Percentiles rank a stretch among this genome's conserved stretches.
Conservation (phyloP, 345 rosid species). For the Salix brachista region DNA sequence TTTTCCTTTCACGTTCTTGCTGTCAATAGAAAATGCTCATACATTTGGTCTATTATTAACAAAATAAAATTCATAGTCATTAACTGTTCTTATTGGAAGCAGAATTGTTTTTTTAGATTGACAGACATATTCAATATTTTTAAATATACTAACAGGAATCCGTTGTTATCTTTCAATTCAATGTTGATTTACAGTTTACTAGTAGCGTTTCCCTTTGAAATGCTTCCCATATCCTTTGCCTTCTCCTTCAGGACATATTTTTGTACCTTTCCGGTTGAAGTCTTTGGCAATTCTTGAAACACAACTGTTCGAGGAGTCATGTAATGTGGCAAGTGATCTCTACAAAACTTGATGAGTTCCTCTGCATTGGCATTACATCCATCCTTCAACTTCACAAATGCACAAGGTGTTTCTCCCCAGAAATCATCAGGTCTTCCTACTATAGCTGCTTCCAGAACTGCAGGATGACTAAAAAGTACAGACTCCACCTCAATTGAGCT, state of each 20-base stretch:
- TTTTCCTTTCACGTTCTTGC: too few species aligned
- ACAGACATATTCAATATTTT: background rate
- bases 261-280: slow-evolving; percentile 33
- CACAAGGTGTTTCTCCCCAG: slow-evolving; percentile 45
- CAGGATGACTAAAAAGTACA: slow-evolving; percentile 31
- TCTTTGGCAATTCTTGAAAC: slow-evolving; percentile 28
- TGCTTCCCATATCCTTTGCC: slow-evolving; percentile 61
- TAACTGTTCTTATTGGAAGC: background rate
- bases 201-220: slow-evolving; percentile 36
- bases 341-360: slow-evolving; percentile 20
- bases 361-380: slow-evolving; percentile 30
- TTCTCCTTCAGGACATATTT: slow-evolving; percentile 21
- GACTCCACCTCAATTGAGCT: slow-evolving; percentile 41
- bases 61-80: background rate
- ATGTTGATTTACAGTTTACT: slow-evolving; percentile 49
- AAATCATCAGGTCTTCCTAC: slow-evolving; percentile 40
- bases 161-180: background rate
- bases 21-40: too few species aligned
- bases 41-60: too few species aligned
- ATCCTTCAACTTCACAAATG: slow-evolving; percentile 40
- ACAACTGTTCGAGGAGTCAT: slow-evolving; percentile 29
- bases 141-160: background rate
- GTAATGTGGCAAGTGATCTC: slow-evolving; percentile 26
- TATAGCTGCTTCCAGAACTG: slow-evolving; percentile 39
- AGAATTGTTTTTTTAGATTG: background rate